Evolutionary conservation across 2,329 filamentous ascomycete species (phyloP).

Genomic region (Helotiales sp.): DNA sequence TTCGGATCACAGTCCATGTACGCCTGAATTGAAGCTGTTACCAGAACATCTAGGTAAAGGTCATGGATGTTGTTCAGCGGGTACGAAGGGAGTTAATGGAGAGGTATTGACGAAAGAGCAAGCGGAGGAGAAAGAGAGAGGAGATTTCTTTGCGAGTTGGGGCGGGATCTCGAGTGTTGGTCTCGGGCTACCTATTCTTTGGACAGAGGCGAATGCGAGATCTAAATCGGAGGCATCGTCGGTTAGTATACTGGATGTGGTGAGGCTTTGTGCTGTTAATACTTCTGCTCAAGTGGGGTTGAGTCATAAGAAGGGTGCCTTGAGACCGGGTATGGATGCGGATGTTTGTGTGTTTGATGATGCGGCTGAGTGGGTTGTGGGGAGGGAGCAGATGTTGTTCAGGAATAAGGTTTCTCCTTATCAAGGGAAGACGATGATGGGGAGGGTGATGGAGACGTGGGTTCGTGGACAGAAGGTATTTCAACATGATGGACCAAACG

Average conservation of each 20-base stretch:
- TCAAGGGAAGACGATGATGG: conserved; percentile 66
- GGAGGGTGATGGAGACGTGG: conserved; percentile 38
- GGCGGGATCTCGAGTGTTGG: conserved; percentile 94
- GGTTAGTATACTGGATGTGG: conserved; percentile 68
- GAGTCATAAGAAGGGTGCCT: conserved; percentile 75
- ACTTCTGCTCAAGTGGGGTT: conserved; percentile 89
- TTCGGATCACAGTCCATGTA: conserved; percentile 95
- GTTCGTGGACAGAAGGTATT: conserved; percentile 34
- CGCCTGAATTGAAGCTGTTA: conserved; percentile 87
- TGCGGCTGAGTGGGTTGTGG: conserved; percentile 71
- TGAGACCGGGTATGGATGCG: conserved; percentile 80
- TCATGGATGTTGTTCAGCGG: conserved; percentile 30
- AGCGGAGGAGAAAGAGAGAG: conserved; percentile 47
- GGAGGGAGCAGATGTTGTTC: conserved; percentile 77
- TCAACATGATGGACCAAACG: conserved; percentile 26
- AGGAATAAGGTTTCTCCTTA: conserved; percentile 38
- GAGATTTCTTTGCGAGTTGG: conserved; percentile 96
- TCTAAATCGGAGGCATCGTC: conserved; percentile 26
- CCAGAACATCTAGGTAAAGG: conserved; percentile 58
- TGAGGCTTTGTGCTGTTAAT: conserved; percentile 80
- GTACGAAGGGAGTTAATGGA: conserved; percentile 27
- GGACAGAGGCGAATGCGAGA: conserved; percentile 48
- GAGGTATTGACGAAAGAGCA: conserved; percentile 32
- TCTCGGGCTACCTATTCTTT: conserved; percentile 85
- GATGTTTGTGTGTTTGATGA: conserved; percentile 95